A percentile compares a stretch with the other conserved stretches of the same genome.
Conservation (phyloP, 2,329 filamentous ascomycete species). For the Aspergillus sclerotialis region DNA sequence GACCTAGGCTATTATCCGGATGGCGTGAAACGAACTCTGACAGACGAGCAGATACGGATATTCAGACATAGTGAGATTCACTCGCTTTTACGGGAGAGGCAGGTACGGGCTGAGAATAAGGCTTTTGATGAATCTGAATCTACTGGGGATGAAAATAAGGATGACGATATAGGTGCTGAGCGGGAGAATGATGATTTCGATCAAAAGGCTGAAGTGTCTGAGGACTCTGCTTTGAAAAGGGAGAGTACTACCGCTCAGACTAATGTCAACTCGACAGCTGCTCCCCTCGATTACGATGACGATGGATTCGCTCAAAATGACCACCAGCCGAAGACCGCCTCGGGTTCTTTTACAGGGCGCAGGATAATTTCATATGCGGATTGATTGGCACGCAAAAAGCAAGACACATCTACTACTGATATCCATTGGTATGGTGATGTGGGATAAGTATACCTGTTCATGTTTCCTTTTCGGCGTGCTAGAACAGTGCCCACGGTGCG, state of each 20-base stretch:
- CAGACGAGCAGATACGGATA: conserved; percentile 82
- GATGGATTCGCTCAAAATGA: conserved; percentile 1
- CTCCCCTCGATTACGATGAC: conserved; percentile 43
- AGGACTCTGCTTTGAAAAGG: conserved; percentile 1
- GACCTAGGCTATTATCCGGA: conserved; percentile 78
- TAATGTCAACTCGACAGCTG: conserved; percentile 14
- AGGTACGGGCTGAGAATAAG: conserved; percentile 24
- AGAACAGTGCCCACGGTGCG: no score
- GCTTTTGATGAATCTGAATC: conserved; percentile 6
- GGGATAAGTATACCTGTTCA: no score
- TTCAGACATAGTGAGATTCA: conserved; percentile 87
- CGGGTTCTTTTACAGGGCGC: conserved; percentile 17
- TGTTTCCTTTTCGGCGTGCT: no score
- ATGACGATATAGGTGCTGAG: no score
- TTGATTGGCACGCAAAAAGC: conserved; percentile 9
- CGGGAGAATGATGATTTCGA: background rate
- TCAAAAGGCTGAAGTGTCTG: background rate
- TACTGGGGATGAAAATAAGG: background rate
- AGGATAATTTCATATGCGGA: conserved; percentile 32
- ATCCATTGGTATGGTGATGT: background rate
- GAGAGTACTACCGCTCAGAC: conserved; percentile 1
- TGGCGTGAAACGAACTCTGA: conserved; percentile 80
- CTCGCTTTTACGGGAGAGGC: conserved; percentile 52
- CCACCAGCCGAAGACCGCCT: background rate
- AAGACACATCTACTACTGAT: background rate